Evolutionary conservation across 78 protist species (phyloP).

Genomic region (Pigoraptor vietnamica): DNA sequence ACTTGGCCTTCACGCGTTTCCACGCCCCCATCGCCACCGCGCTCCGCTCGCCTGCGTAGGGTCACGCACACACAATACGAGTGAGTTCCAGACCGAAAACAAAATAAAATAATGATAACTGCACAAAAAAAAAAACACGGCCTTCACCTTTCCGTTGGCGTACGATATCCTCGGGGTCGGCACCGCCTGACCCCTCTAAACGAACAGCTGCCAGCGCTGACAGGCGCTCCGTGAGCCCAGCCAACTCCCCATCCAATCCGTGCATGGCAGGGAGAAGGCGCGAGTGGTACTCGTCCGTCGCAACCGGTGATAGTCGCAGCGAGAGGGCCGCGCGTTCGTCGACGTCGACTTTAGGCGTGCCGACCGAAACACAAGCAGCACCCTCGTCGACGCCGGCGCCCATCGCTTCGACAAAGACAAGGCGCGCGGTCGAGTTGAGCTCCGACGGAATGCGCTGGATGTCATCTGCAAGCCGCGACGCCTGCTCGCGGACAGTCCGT

Average conservation of each 20-base stretch:
- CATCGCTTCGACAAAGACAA: not conserved
- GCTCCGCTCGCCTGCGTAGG: not conserved
- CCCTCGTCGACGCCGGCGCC: not conserved
- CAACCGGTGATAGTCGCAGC: not conserved
- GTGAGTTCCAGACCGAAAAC: not conserved
- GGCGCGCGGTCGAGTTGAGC: not conserved
- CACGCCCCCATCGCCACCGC: not conserved
- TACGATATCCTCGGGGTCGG: not conserved
- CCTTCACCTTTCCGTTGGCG: not conserved
- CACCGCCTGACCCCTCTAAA: not conserved
- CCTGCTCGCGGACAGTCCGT: not conserved
- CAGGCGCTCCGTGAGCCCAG: not conserved
- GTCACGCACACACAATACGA: not conserved
- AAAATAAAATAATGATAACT: too few species aligned
- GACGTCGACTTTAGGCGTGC: too few species aligned
- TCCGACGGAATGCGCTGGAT: not conserved
- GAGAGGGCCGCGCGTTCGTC: not conserved
- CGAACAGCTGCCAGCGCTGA: not conserved
- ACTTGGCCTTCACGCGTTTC: not conserved
- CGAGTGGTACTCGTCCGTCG: not conserved
- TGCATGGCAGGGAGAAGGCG: not conserved
- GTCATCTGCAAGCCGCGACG: not conserved
- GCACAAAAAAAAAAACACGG: not conserved
- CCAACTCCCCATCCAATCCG: not conserved
- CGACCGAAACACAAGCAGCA: too few species aligned